Evolutionary conservation across 805 yeast species (phyloP).

Genomic region (Suhomyces sp.): DNA sequence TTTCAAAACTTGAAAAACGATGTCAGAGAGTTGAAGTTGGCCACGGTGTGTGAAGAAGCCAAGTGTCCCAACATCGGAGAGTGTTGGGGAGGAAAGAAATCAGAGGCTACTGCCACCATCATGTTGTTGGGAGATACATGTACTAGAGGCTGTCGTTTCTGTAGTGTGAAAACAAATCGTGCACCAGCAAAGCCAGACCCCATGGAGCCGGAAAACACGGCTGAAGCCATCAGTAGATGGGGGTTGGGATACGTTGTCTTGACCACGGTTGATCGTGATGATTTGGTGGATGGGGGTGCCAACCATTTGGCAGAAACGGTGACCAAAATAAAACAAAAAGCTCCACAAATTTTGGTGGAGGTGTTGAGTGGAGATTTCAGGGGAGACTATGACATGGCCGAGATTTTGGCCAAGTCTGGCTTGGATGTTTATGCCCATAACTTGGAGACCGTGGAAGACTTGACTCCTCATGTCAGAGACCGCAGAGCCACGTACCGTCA

Average conservation of each 20-base stretch:
- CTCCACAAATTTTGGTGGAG: slow-evolving; percentile 90
- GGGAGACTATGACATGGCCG: slow-evolving; percentile 83
- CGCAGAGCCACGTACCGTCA: slow-evolving; percentile 95
- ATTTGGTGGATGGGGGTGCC: slow-evolving; percentile 89
- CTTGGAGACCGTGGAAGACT: slow-evolving; percentile 90
- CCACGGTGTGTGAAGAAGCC: slow-evolving; percentile 98
- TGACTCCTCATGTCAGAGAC: slow-evolving; percentile 94
- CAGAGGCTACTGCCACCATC: slow-evolving; percentile 95
- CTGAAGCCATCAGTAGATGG: slow-evolving; percentile 96
- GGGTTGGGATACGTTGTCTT: slow-evolving; percentile 96
- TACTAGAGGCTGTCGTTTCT: slow-evolving; percentile 98
- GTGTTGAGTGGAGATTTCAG: slow-evolving; percentile 93
- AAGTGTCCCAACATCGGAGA: slow-evolving; percentile 99
- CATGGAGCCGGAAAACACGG: slow-evolving; percentile 95
- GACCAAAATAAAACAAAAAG: slow-evolving; percentile 73
- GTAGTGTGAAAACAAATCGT: slow-evolving; percentile 93
- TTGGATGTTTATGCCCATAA: slow-evolving; percentile 97
- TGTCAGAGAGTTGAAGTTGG: slow-evolving; percentile 79
- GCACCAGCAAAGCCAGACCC: slow-evolving; percentile 89
- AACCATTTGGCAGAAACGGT: slow-evolving; percentile 89
- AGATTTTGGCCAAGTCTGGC: slow-evolving; percentile 78
- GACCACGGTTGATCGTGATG: slow-evolving; percentile 97
- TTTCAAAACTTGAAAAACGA: slow-evolving; percentile 81
- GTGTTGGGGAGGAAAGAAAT: slow-evolving; percentile 97
- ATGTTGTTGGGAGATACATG: slow-evolving; percentile 99